Base-by-base conservation (phyloP, 1,139 yeast genomes). In the Kurtzmaniella natalensis region DNA sequence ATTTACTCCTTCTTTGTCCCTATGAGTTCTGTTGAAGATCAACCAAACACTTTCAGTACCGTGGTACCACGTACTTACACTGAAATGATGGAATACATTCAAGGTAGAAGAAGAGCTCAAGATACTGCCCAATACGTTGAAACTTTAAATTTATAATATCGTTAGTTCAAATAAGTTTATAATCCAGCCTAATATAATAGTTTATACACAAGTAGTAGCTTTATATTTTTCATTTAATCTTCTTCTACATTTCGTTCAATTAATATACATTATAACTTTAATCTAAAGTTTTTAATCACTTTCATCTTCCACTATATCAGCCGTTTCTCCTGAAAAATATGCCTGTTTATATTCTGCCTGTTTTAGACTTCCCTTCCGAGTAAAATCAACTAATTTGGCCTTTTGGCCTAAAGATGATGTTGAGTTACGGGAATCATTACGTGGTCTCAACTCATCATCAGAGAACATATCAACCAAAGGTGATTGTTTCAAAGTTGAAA, bases 61-160 rank as follows among this genome's bases (percentile, higher is more conserved):
- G 89, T 88, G 34, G 68, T 88, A 37, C 96, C 96, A 6, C 86
- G 84, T 55, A 78, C 94, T 1, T 88, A 88, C 54, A 73, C 81
- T 17, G 96, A 88, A 57, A 88, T 88, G 95, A 87, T 88, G 81
- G 84, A 80, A 49, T 88, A 83, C 53, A 71, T 88, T 19, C 89
- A 83, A 50, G 96, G 94, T 23, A 77, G 95, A 61, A 80, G 96
- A 67, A 78, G 94, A 60, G 94, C 95, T 3, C 71, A 70, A 33
- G 94, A 82, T 37, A 86, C 95, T 17, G 89, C 92, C 30, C 70
- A 71, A 37, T 86, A 70, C 51, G 85, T 80, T 8, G 71, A 67
- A 37, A 59, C 67, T 15, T 58, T 65, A 32, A 66, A 68, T 18
- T 45, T 41, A 17, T 31, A 24, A 17, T 11, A 21, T n/a, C n/a